Evolutionary conservation across 2,329 filamentous ascomycete genomes (phyloP).

Genomic region (Calonectria leucothoes): DNA sequence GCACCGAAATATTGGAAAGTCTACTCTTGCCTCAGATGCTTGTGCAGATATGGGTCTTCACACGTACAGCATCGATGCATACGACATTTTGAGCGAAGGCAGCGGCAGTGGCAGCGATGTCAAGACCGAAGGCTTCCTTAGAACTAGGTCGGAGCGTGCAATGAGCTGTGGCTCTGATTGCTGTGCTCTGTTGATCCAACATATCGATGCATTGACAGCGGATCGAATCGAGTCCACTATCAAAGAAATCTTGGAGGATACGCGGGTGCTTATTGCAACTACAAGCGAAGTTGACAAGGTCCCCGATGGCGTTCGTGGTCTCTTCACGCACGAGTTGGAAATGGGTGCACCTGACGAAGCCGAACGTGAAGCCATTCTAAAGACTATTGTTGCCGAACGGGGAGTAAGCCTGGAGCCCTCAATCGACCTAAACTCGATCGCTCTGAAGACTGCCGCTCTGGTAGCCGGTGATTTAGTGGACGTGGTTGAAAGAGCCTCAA

Average conservation of each 20-base stretch:
- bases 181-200: conserved; percentile 86
- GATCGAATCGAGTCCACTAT: conserved; percentile 90
- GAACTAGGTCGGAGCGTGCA: conserved; percentile 87
- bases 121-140: conserved; percentile 91
- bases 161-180: conserved; percentile 87
- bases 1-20: conserved; percentile 93
- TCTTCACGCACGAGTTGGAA: conserved; percentile 96
- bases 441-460: conserved; percentile 93
- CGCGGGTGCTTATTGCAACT: conserved; percentile 88
- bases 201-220: conserved; percentile 90
- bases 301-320: conserved; percentile 85
- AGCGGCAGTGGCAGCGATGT: conserved; percentile 85
- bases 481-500: conserved; percentile 88
- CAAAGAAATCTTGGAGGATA: conserved; percentile 83
- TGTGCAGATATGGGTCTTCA: conserved; percentile 93
- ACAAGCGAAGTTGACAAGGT: conserved; percentile 97
- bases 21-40: conserved; percentile 79
- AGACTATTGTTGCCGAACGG: conserved; percentile 79
- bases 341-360: conserved; percentile 93
- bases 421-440: conserved; percentile 86
- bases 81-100: conserved; percentile 94
- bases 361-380: conserved; percentile 89
- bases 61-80: conserved; percentile 88
- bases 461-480: conserved; percentile 95
- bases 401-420: conserved; percentile 83